Percentiles rank a stretch among this genome's conserved stretches.
Evolutionary conservation across 2,329 filamentous ascomycete species (phyloP).

Genomic region (Polychaeton citri): DNA sequence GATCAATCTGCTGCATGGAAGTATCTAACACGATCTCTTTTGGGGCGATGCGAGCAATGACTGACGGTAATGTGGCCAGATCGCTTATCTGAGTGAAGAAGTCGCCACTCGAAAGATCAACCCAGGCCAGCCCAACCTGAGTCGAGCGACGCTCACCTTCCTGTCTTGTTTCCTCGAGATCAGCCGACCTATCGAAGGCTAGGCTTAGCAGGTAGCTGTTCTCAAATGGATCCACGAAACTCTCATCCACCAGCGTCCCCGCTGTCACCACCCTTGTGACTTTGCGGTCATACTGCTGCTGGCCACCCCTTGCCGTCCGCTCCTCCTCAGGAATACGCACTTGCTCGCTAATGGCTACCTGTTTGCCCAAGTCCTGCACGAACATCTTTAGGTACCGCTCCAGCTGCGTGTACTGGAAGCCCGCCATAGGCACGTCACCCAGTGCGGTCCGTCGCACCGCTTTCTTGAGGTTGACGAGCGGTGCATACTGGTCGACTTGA

Average conservation of each 20-base stretch:
- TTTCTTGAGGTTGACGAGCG: slow-evolving; percentile 77
- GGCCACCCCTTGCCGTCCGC: slow-evolving; percentile 56
- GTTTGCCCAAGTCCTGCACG: slow-evolving; percentile 78
- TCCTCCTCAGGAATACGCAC: slow-evolving; percentile 48
- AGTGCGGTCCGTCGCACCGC: slow-evolving; percentile 66
- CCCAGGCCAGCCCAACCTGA: slow-evolving; percentile 71
- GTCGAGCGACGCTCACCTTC: slow-evolving; percentile 23
- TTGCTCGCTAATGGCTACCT: slow-evolving; percentile 91
- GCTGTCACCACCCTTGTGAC: slow-evolving; percentile 85
- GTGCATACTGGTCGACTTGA: slow-evolving; percentile 79
- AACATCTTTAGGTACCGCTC: slow-evolving; percentile 87
- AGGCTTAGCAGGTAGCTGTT: slow-evolving; percentile 71
- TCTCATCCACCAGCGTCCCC: slow-evolving; percentile 91
- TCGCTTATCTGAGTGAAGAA: slow-evolving; percentile 76
- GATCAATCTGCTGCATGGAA: slow-evolving; percentile 34
- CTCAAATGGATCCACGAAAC: slow-evolving; percentile 86
- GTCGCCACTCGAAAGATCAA: slow-evolving; percentile 87
- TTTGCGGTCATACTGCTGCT: slow-evolving; percentile 68
- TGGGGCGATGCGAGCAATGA: slow-evolving; percentile 69
- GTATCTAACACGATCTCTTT: slow-evolving; percentile 68
- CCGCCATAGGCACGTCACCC: slow-evolving; percentile 79
- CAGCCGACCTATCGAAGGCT: slow-evolving; percentile 11
- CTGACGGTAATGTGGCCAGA: slow-evolving; percentile 59
- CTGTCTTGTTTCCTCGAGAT: background rate
- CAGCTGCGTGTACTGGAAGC: slow-evolving; percentile 85